These are phyloP conservation scores for Ophioceras dolichostomum DNA, from an alignment of 2,329 filamentous ascomycete genomes.

Conservation along the genomic window DNA sequence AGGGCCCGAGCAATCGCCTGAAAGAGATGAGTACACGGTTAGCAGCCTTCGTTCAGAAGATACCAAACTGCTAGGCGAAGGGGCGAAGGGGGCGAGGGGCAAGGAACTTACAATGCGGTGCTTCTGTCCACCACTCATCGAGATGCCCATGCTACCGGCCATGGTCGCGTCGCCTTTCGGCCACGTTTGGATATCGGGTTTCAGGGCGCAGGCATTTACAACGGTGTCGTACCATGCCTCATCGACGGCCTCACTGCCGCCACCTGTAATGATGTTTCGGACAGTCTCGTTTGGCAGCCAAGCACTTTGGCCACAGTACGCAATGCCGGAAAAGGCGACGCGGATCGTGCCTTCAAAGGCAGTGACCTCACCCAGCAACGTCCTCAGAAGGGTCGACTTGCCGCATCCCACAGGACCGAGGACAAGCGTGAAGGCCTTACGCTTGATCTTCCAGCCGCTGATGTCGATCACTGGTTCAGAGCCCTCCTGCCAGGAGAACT, in stretches of 20 bases:
- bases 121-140: slow-evolving; percentile 17
- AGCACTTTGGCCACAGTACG: slow-evolving; percentile 29
- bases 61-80: no score
- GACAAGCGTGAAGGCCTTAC: slow-evolving; percentile 18
- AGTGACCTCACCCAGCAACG: slow-evolving; percentile 22
- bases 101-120: slow-evolving; percentile 13
- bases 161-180: slow-evolving; percentile 12
- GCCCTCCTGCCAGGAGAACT: neutral
- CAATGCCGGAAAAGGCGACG: slow-evolving; percentile 14
- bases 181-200: slow-evolving; percentile 11
- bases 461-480: neutral
- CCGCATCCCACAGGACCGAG: slow-evolving; percentile 30
- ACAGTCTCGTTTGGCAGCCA: slow-evolving; percentile 29
- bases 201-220: slow-evolving; percentile 14
- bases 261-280: slow-evolving; percentile 24
- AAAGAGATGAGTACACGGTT: neutral
- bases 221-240: slow-evolving; percentile 15
- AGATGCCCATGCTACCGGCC: slow-evolving; percentile 15
- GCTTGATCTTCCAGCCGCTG: neutral
- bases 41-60: neutral
- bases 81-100: no score
- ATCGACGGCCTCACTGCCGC: slow-evolving; percentile 9
- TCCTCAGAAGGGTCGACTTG: slow-evolving; percentile 26
- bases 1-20: slow-evolving; percentile 32
- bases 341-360: slow-evolving; percentile 14